Percentiles rank a stretch among this genome's conserved stretches.
phyloP scores from a whole-genome alignment of 257 asterid species.

The Echium plantagineum region DNA sequence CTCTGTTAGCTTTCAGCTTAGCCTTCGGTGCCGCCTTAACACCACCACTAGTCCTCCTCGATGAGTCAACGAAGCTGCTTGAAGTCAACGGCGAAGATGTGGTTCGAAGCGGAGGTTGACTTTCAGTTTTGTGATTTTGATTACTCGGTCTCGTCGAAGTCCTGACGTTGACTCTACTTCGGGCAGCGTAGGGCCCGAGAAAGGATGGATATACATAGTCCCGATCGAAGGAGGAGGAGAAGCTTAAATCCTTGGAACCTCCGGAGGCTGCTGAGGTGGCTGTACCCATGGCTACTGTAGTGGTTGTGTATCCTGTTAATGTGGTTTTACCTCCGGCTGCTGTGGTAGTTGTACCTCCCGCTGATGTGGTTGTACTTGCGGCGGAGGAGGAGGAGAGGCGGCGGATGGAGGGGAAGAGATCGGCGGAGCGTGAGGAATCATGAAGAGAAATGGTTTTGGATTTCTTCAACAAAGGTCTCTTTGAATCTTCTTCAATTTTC shows the following conservation, averaged over 20 bases:
- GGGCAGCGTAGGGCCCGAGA: conserved; percentile 78
- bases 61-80: no score
- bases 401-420: conserved; percentile 49
- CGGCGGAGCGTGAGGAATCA: conserved; percentile 33
- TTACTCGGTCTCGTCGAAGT: no score
- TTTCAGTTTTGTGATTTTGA: no score
- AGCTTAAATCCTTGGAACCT: conserved; percentile 19
- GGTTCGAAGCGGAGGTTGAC: conserved; percentile 21
- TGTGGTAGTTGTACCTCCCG: no score
- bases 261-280: no score
- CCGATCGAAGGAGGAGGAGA: conserved; percentile 69
- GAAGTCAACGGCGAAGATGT: conserved; percentile 12
- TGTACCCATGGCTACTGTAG: no score
- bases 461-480: conserved; percentile 52
- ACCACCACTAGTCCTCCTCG: neutral
- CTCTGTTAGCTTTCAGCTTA: conserved; percentile 53
- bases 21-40: conserved; percentile 26
- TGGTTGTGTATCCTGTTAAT: no score
- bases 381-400: conserved; percentile 36
- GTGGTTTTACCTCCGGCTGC: no score
- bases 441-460: conserved; percentile 39
- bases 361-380: no score
- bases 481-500: conserved; percentile 22
- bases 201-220: conserved; percentile 84
- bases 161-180: conserved; percentile 33